phyloP scores from a whole-genome alignment of 495 filamentous ascomycete genomes.

The Cercophora scortea region DNA sequence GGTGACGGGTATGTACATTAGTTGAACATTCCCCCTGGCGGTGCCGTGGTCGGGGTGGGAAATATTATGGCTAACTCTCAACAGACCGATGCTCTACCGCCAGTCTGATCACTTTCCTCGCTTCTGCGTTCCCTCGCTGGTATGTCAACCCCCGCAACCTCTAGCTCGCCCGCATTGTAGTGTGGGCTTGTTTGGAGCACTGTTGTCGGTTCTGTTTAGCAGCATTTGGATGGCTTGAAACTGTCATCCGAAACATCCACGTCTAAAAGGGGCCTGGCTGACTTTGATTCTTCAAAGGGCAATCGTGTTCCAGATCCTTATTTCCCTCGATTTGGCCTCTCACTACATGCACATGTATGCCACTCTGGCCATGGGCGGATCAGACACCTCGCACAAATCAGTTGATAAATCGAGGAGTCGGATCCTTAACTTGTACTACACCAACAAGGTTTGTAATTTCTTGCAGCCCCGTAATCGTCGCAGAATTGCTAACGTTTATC shows the following conservation, averaged over 20 bases:
- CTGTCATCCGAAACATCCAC: too few species aligned
- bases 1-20: slow-evolving; percentile 38
- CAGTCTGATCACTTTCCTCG: slow-evolving; percentile 87
- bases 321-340: slow-evolving; percentile 83
- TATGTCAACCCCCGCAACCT: slow-evolving; percentile 38
- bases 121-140: slow-evolving; percentile 87
- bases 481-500: not conserved
- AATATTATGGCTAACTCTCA: too few species aligned
- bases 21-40: too few species aligned
- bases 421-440: slow-evolving; percentile 91
- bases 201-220: too few species aligned
- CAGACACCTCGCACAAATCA: slow-evolving; percentile 82
- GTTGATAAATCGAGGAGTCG: slow-evolving; percentile 70
- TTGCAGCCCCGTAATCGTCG: too few species aligned
- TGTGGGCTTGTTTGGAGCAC: too few species aligned
- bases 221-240: too few species aligned
- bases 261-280: too few species aligned
- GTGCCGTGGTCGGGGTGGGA: too few species aligned
- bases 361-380: slow-evolving; percentile 72
- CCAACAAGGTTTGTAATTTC: slow-evolving; percentile 66
- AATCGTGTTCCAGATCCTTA: slow-evolving; percentile 77
- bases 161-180: too few species aligned
- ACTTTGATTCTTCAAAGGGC: too few species aligned
- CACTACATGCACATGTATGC: slow-evolving; percentile 99
- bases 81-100: slow-evolving; percentile 77